Evolutionary conservation across 306 rosid genomes (phyloP), one percentile per base, ranked within the genome.

Genomic region (Cicer chorassanicum): DNA sequence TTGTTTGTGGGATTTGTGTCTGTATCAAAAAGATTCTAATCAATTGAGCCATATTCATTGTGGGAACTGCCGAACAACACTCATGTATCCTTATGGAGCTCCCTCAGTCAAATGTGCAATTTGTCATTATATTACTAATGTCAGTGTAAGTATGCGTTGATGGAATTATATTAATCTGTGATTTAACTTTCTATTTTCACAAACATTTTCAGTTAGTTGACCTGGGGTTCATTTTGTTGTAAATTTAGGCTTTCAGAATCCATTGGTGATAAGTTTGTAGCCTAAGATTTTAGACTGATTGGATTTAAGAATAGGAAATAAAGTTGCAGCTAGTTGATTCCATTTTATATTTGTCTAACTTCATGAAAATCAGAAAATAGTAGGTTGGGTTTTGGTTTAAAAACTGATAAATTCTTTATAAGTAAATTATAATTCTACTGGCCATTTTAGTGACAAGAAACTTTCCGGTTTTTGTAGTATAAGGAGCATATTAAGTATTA

Each of bases 31-130:
- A 95, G 96, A 83, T 46, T 21, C 92, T 11, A 87, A 66, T 81
- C 97, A 88, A 84, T 81, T 88, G n/a, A 90, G 96, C 48, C 98
- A 95, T 82, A 80, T 92, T 64, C 90, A 77, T 73, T 95, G 99
- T 76, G 99, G 92, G 72, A 92, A 85, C 81, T 95, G 99, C 84
- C 91, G 97, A 70, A 95, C 97, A 57, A 87, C 84, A 7, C 96
- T 95, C 74, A 85, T 95, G 92, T 95, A 90, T 84, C 97, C 99
- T 1, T 87, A 77, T 73, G 99, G 99, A 67, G 99, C 99, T 80
- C 96, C 99, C 44, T 95, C 99, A 19, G 99, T 95, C 81, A 95
- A 95, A 81, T 95, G 99, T 76, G 99, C 98, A 53, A 72, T 95
- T 70, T 95, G 99, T 81, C 99, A 95, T 42, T 92, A 79, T 85